Evolutionary conservation across 2,329 filamentous ascomycete species (phyloP).

Genomic region (Cladosporium sp.): DNA sequence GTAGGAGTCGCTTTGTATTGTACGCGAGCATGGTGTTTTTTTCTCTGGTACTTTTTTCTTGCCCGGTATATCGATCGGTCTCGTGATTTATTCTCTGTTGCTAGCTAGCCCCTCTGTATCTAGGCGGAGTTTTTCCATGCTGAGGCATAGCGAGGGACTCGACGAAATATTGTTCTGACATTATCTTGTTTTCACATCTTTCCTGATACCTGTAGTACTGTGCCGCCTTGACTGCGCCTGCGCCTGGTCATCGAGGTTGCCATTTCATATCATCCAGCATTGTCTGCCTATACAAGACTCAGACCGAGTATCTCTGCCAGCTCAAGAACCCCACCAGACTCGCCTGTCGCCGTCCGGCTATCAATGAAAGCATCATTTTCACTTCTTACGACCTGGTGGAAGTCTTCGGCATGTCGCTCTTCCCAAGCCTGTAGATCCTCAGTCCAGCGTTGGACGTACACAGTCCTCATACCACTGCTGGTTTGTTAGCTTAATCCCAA

Average conservation of each 20-base stretch:
- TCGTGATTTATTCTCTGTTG: conserved; percentile 1
- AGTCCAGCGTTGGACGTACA: conserved; percentile 57
- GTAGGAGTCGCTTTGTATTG: conserved; percentile 16
- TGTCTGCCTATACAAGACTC: not conserved
- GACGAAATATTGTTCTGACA: not conserved
- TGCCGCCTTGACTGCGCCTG: not conserved
- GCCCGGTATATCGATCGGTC: conserved; percentile 3
- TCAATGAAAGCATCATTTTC: conserved; percentile 44
- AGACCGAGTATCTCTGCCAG: conserved; percentile 3
- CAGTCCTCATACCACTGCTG: conserved; percentile 50
- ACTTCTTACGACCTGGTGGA: conserved; percentile 38
- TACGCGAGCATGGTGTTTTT: conserved; percentile 20
- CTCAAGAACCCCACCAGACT: conserved; percentile 10
- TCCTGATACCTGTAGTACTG: not conserved
- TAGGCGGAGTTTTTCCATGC: conserved; percentile 7
- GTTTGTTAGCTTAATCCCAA: not conserved
- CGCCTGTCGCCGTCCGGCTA: not conserved
- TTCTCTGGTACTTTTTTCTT: not conserved
- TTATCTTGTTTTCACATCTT: not conserved
- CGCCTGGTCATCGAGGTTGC: not conserved
- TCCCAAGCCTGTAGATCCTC: conserved; percentile 48
- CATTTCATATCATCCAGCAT: not conserved
- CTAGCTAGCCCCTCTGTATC: conserved; percentile 13
- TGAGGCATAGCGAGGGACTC: conserved; percentile 14
- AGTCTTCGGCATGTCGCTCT: conserved; percentile 23